Base-by-base conservation (phyloP, 2,329 filamentous ascomycete genomes). In the Eurotiales sp. region DNA sequence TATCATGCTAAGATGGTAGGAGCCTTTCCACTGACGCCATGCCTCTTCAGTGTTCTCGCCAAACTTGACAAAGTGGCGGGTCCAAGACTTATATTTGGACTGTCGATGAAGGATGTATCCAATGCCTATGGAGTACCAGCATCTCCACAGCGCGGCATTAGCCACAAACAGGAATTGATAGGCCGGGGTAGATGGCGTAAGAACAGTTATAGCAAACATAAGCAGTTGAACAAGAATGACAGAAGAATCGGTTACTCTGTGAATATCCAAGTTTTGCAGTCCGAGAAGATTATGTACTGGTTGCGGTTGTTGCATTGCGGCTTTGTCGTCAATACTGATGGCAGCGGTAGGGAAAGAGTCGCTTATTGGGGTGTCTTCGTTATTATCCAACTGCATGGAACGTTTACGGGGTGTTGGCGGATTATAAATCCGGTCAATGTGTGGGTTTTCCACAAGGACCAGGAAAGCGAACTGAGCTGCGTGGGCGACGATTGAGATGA, bases 401-500 rank as follows among this genome's bases (percentile, higher is more conserved):
- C 71, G 69, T 70, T 84, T 87, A 68, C 74, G 74, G 54, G 90
- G 88, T 39, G 88, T 81, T 46, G 91, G 91, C 29, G 90, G 84
- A 65, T 96, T 96, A 77, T 99, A 99, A 3, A 85, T 96, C 76
- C 95, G 95, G 64, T 97, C 90, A 72, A 99, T 99, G 66, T 99
- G 93, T 47, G 93, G 93, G 64, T 95, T 96, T 74, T 99, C 93
- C 57, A 99, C 89, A 55, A 90, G 78, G 48, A 89, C 84, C 58
- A 99, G 79, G 75, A 99, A 99, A 54, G 86, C 86, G 69, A 99
- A 92, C 73, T 99, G 93, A 53, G 91, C 89, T 61, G 90, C 84
- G 74, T 99, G 93, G 55, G 92, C 93, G 64, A 95, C 74, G 63
- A 99, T 92, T 51, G 93, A 97, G 69, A 97, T 96, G 77, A 95